Conservation (phyloP, 495 filamentous ascomycete genomes). For the Parathielavia hyrcaniae region DNA sequence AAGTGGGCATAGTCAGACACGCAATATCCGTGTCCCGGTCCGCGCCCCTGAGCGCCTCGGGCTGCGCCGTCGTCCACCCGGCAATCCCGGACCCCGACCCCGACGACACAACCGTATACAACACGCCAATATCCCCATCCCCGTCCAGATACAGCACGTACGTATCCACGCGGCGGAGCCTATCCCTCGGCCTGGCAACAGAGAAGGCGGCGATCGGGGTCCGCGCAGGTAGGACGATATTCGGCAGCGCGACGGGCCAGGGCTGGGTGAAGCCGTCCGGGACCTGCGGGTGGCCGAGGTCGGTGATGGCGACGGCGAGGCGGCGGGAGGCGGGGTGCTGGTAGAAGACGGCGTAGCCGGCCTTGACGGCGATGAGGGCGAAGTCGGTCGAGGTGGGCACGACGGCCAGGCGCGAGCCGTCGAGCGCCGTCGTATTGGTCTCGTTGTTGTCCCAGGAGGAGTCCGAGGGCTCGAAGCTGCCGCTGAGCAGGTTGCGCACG, state of each 20-base stretch:
- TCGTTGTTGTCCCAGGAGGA: conserved; percentile 9
- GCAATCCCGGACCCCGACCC: not conserved
- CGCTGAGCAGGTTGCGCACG: conserved; percentile 13
- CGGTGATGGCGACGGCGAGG: conserved; percentile 7
- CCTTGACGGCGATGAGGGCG: conserved; percentile 9
- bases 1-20: conserved; percentile 20
- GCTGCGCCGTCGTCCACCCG: conserved; percentile 16
- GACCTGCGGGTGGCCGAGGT: conserved; percentile 1
- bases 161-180: conserved; percentile 13
- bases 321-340: conserved; percentile 2
- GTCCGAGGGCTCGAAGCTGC: not conserved
- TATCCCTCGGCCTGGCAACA: conserved; percentile 7
- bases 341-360: conserved; percentile 25
- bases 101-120: conserved; percentile 5
- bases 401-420: conserved; percentile 11
- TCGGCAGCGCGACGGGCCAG: conserved; percentile 14
- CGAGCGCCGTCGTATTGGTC: conserved; percentile 6
- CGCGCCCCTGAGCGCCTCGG: conserved; percentile 8
- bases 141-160: conserved; percentile 19
- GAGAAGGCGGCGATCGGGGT: conserved; percentile 21
- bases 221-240: not conserved
- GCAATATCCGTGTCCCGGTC: conserved; percentile 19
- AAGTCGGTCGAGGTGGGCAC: conserved; percentile 18
- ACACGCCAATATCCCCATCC: conserved; percentile 13
- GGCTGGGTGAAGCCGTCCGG: conserved; percentile 3